Conservation (phyloP, 495 filamentous ascomycete genomes). For the Ascobolus immersus region DNA sequence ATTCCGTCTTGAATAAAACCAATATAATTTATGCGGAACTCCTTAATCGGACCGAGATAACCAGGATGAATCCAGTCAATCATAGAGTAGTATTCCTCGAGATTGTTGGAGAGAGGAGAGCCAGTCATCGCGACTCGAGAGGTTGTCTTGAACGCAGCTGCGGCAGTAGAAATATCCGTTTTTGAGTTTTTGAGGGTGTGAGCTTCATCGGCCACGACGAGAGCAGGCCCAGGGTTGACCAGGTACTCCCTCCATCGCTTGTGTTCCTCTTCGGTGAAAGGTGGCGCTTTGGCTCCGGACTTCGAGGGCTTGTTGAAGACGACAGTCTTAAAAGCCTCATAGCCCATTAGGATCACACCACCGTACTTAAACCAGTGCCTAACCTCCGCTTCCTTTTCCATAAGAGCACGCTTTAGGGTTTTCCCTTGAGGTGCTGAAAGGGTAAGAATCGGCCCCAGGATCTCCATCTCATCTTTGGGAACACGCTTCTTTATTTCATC, state of each 20-base stretch:
- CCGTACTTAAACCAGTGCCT: too few relatives aligned
- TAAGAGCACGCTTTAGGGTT: too few relatives aligned
- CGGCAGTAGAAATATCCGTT: constrained; percentile 25
- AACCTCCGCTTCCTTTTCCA: too few relatives aligned
- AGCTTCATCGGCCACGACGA: constrained; percentile 76
- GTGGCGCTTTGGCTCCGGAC: constrained; percentile 4
- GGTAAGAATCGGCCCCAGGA: too few relatives aligned
- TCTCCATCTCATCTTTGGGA: too few relatives aligned
- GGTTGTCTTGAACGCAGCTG: constrained; percentile 33
- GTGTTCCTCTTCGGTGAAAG: constrained; percentile 16
- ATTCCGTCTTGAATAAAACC: constrained; percentile 50
- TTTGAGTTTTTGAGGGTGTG: constrained; percentile 46
- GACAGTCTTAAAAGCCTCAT: constrained; percentile 11
- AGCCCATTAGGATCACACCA: constrained; percentile 2
- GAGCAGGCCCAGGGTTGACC: constrained; percentile 33
- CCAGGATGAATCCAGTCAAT: constrained; percentile 68
- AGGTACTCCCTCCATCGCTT: constrained; percentile 22
- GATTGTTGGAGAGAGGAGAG: constrained; percentile 59
- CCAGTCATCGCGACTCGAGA: constrained; percentile 71
- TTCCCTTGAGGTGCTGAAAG: too few relatives aligned
- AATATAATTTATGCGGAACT: constrained; percentile 44
- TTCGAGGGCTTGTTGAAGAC: constrained; percentile 17
- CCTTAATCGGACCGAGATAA: constrained; percentile 37
- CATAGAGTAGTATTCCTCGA: constrained; percentile 61
- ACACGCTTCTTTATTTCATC: constrained; percentile 53